phyloP scores from a whole-genome alignment of 768 basidiomycete species.

The Chalciporus chontae region DNA sequence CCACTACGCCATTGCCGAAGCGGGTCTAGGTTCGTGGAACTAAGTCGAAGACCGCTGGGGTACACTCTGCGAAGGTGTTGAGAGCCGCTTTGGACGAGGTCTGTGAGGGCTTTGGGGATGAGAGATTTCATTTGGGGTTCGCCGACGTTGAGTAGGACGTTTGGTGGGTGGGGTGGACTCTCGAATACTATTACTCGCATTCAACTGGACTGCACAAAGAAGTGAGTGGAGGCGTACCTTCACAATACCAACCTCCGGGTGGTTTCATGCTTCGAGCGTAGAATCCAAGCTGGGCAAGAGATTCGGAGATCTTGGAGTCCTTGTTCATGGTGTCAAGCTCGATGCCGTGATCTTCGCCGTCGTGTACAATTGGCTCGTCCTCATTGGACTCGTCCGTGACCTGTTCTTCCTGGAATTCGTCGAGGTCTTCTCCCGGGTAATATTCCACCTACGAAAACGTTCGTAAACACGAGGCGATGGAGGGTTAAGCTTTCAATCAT shows the following conservation, averaged over 20 bases:
- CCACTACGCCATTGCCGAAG: conserved; percentile 53
- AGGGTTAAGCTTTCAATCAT: too few relatives aligned
- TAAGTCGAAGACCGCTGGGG: conserved; percentile 54
- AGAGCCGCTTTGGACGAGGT: conserved; percentile 41
- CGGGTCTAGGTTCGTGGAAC: conserved; percentile 52
- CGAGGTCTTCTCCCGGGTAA: conserved; percentile 33
- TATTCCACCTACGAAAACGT: conserved; percentile 46
- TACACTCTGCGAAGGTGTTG: conserved; percentile 52
- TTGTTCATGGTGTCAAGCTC: conserved; percentile 1
- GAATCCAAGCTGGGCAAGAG: conserved; percentile 53
- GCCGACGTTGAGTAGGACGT: conserved; percentile 60
- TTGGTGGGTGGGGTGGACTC: conserved; percentile 25
- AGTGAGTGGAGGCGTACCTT: conserved; percentile 25
- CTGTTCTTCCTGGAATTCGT: background rate
- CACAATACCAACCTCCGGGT: conserved; percentile 43
- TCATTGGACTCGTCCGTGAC: background rate
- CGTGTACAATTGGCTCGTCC: conserved; percentile 1
- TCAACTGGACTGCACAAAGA: background rate
- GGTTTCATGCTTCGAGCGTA: conserved; percentile 66
- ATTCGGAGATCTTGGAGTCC: conserved; percentile 41
- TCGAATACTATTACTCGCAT: conserved; percentile 6
- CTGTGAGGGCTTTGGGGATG: conserved; percentile 32
- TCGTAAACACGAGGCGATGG: too few relatives aligned
- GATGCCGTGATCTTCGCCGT: conserved; percentile 19
- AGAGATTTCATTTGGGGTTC: conserved; percentile 46